Conservation (phyloP, 306 rosid genomes). For the Dalbergia oliveri region DNA sequence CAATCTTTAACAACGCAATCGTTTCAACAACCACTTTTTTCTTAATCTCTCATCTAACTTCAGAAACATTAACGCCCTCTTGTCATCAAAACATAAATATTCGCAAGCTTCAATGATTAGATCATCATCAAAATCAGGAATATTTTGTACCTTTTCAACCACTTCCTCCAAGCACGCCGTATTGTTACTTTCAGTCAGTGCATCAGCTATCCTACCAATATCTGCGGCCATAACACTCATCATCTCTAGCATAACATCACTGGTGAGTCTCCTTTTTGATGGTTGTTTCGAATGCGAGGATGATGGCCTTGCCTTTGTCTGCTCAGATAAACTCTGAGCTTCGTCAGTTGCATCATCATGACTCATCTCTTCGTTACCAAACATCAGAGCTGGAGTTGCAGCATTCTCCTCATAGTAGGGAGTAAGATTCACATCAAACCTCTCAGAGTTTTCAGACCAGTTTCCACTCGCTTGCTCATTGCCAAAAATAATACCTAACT, state of each 20-base stretch:
- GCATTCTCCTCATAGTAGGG: conserved; percentile 40
- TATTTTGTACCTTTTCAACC: conserved; percentile 59
- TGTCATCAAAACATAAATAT: conserved; percentile 59
- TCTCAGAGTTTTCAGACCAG: conserved; percentile 49
- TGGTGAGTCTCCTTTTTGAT: conserved; percentile 49
- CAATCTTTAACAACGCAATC: conserved; percentile 51
- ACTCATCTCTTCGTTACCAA: conserved; percentile 41
- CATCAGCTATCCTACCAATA: conserved; percentile 63
- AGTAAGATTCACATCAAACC: conserved; percentile 45
- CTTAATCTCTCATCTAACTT: conserved; percentile 61
- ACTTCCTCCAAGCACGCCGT: conserved; percentile 57
- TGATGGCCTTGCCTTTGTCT: conserved; percentile 61
- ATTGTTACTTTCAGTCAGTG: conserved; percentile 55
- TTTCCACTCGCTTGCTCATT: conserved; percentile 55
- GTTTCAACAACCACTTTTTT: conserved; percentile 64
- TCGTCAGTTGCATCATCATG: conserved; percentile 54
- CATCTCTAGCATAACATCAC: conserved; percentile 58
- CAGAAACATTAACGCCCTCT: conserved; percentile 64
- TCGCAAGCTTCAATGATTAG: conserved; percentile 69
- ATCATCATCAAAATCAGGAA: conserved; percentile 65
- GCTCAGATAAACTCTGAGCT: conserved; percentile 61
- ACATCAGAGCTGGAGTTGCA: conserved; percentile 35
- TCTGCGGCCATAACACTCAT: conserved; percentile 66
- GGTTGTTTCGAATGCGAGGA: conserved; percentile 60
- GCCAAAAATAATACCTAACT: conserved; percentile 58